Evolutionary conservation across 176 grass and related monocot genomes (phyloP), one percentile per base, ranked within the genome.

Genomic region (Zea luxurians): DNA sequence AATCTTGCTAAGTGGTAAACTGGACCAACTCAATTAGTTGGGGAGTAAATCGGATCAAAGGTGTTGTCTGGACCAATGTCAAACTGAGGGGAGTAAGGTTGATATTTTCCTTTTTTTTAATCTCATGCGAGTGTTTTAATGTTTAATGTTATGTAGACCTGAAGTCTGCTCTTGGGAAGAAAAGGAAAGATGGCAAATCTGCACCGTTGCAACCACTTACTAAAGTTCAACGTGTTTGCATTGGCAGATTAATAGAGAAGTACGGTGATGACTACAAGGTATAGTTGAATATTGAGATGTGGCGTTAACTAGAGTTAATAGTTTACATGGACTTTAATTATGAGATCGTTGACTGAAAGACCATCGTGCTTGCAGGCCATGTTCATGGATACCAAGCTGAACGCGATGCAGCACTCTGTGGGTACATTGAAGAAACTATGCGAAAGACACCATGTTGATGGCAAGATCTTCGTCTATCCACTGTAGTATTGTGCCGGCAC

Each of bases 321-420:
- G 18, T 83, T 83, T 70, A 38, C 13, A 67, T n/a, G 4, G 68
- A 53, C 48, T 46, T 37, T 7, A 40, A 57, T 48, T 79, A 3
- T 50, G 35, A 53, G 11, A 83, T 21, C 37, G 7, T 50, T 11
- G 9, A 74, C 45, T 78, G 9, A 90, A 35, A 79, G 27, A 13
- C 7, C 9, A 10, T 36, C 10, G 0, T 78, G 82, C 59, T 86
- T 92, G 57, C 77, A 99, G 92, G 96, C 92, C 37, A 99, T 99
- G 96, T 92, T 91, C 80, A 95, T 90, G 96, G 92, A 99, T 82
- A 94, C 75, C 52, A 92, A 90, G 72, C 78, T 98, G 74, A 98
- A 98, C 17, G 15, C 83, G 1, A 98, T 98, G 96, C 96, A 98
- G 45, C 96, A 98, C 71, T 90, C 92, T 0, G 67, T 89, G 11